These are phyloP conservation scores for Penicillium pancosmium DNA, from an alignment of 495 filamentous ascomycete species.

Conservation along the genomic window DNA sequence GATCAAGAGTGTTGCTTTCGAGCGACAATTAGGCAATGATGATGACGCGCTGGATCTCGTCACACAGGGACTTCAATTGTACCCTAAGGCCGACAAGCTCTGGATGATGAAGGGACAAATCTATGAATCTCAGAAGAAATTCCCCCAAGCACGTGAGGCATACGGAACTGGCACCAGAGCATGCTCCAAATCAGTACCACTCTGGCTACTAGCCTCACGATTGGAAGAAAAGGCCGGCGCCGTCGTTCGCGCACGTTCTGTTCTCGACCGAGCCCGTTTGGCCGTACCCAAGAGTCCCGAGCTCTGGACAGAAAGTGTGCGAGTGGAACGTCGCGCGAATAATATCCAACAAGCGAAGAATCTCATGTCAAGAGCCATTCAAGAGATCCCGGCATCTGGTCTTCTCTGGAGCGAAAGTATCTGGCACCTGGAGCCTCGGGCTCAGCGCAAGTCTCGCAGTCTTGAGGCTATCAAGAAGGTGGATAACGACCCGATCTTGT, in stretches of 20 bases:
- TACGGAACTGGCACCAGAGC: constrained; percentile 88
- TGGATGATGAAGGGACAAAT: constrained; percentile 99
- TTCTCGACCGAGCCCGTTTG: constrained; percentile 87
- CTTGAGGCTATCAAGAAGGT: constrained; percentile 96
- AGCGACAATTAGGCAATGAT: constrained; percentile 76
- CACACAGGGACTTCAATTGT: constrained; percentile 83
- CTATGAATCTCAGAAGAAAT: constrained; percentile 76
- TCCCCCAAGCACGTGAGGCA: constrained; percentile 86
- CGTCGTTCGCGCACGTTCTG: constrained; percentile 85
- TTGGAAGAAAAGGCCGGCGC: constrained; percentile 85
- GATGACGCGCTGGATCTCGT: constrained; percentile 84
- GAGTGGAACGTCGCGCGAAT: constrained; percentile 86
- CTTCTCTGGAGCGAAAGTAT: constrained; percentile 92
- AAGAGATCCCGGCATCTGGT: constrained; percentile 88
- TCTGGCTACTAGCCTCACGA: constrained; percentile 86
- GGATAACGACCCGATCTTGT: constrained; percentile 85
- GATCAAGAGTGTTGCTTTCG: constrained; percentile 93
- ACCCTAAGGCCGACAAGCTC: constrained; percentile 83
- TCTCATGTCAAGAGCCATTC: constrained; percentile 88
- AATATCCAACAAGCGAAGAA: constrained; percentile 83
- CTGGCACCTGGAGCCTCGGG: constrained; percentile 87
- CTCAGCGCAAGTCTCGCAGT: constrained; percentile 85
- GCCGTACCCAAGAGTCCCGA: constrained; percentile 81
- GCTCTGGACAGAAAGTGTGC: constrained; percentile 89
- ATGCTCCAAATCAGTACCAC: constrained; percentile 76